phyloP scores from a whole-genome alignment of 805 yeast species.

The Kodamaea kakaduensis region DNA sequence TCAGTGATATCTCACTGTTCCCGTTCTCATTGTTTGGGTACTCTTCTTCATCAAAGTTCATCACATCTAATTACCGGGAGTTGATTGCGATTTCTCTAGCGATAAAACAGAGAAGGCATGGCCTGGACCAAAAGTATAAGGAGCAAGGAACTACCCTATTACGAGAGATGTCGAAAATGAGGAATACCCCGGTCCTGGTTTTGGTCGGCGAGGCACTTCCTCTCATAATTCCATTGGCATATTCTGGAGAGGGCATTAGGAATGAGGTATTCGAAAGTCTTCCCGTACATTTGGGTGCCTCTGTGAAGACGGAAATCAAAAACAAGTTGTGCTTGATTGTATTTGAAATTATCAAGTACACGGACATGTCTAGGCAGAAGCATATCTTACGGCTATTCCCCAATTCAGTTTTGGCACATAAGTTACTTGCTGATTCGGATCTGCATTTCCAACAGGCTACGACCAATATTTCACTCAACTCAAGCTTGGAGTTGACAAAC shows the following conservation, averaged over 20 bases:
- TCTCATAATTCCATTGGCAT: conserved; percentile 42
- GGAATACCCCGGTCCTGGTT: conserved; percentile 12
- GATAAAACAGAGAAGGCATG: conserved; percentile 14
- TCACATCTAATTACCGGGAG: conserved; percentile 29
- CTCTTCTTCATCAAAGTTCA: conserved; percentile 23
- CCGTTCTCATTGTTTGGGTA: conserved; percentile 43
- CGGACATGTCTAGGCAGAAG: conserved; percentile 36
- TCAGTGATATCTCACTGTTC: conserved; percentile 29
- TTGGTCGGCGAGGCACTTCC: conserved; percentile 33
- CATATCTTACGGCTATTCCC: conserved; percentile 12
- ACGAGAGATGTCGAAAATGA: conserved; percentile 15
- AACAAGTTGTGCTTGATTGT: conserved; percentile 30
- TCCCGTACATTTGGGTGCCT: conserved; percentile 14
- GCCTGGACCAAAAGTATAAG: too few relatives aligned
- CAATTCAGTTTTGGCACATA: conserved; percentile 5
- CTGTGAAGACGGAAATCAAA: conserved; percentile 20
- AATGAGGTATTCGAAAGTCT: conserved; percentile 24
- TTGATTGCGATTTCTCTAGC: conserved; percentile 40
- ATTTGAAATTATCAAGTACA: conserved; percentile 32
- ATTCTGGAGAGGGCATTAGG: conserved; percentile 35
- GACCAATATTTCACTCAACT: conserved; percentile 19
- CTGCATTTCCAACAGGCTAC: conserved; percentile 12
- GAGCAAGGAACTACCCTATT: too few relatives aligned
- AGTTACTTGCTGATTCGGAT: conserved; percentile 8
- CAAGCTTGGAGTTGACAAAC: conserved; percentile 24